A percentile compares a stretch with the other conserved stretches of the same genome.
phyloP scores from a whole-genome alignment of 2,329 filamentous ascomycete species.

The Colletotrichum destructivum region DNA sequence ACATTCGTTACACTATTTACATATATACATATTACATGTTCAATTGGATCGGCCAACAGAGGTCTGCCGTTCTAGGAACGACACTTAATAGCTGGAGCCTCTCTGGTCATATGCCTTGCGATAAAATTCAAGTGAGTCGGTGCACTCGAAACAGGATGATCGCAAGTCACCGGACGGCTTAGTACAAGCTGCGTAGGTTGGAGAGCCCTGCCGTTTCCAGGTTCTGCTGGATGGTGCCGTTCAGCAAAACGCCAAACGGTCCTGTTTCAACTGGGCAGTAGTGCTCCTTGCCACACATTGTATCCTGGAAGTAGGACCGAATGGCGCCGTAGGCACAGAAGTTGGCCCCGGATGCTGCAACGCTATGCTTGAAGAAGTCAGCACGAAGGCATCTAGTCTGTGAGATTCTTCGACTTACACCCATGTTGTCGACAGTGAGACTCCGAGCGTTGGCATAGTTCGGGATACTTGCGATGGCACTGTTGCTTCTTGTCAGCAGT shows the following conservation, averaged over 20 bases:
- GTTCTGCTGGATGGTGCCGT: slow-evolving; percentile 13
- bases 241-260: slow-evolving; percentile 3
- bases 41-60: not conserved
- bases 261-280: slow-evolving; percentile 17
- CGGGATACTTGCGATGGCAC: slow-evolving; percentile 4
- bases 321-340: not conserved
- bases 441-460: slow-evolving; percentile 5
- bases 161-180: not conserved
- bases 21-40: too few species aligned
- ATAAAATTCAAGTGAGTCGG: not conserved
- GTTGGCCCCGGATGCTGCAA: not conserved
- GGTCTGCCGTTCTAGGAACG: not conserved
- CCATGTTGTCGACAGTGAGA: slow-evolving; percentile 4
- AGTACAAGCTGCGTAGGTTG: not conserved
- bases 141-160: too few species aligned
- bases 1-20: too few species aligned
- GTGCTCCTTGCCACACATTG: slow-evolving; percentile 1
- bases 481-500: not conserved
- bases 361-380: not conserved
- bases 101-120: not conserved
- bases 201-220: not conserved
- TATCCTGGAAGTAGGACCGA: slow-evolving; percentile 15
- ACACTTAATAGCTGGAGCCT: not conserved
- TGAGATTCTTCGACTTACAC: not conserved
- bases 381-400: not conserved